Conservation (phyloP, 2,329 filamentous ascomycete genomes). For the Fusarium buxicola region DNA sequence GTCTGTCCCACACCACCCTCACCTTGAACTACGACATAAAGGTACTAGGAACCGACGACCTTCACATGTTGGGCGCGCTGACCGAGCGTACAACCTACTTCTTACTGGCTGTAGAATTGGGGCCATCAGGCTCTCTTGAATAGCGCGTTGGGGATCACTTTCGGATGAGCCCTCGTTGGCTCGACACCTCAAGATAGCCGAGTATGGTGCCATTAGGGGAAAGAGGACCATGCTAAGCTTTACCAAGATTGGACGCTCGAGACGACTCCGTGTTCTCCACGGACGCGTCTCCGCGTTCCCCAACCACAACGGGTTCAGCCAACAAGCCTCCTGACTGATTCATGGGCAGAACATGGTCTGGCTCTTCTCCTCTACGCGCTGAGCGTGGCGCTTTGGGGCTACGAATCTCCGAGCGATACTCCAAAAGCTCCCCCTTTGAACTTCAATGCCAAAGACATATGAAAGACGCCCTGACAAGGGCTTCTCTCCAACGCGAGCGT, state of each 20-base stretch:
- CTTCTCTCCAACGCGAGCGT: neutral
- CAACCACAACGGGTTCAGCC: no score
- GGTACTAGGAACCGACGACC: neutral
- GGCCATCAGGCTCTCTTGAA: neutral
- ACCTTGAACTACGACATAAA: neutral
- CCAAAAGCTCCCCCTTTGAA: no score
- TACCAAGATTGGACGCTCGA: neutral
- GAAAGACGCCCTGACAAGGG: no score
- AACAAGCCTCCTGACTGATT: neutral
- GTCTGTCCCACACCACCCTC: neutral
- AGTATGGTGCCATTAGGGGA: neutral
- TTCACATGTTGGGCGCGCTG: neutral
- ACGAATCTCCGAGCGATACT: no score
- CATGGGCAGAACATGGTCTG: neutral
- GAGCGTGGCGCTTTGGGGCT: neutral
- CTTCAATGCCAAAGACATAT: no score
- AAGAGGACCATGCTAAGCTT: neutral
- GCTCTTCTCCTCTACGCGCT: no score
- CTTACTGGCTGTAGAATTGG: neutral
- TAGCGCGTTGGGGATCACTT: neutral
- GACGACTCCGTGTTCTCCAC: neutral
- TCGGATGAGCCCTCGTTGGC: neutral
- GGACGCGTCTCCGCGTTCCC: neutral
- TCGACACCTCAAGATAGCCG: neutral
- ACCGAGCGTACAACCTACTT: neutral